A percentile compares a stretch with the other conserved stretches of the same genome.
Evolutionary conservation across 345 rosid species (phyloP).

Genomic region (Eucalyptus erythrocorys): DNA sequence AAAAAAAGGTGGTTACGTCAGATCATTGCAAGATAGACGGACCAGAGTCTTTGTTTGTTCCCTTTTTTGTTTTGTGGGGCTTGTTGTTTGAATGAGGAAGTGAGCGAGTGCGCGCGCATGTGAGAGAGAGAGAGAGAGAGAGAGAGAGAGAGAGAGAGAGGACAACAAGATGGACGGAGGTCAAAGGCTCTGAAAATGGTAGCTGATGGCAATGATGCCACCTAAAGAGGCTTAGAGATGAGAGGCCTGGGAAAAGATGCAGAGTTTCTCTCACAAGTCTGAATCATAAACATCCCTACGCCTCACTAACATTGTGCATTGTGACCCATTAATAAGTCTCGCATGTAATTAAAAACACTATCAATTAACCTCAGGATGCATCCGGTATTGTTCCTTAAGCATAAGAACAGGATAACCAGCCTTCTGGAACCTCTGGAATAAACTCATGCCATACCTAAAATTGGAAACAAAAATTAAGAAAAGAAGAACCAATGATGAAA

Average conservation of each 20-base stretch:
- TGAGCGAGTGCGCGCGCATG: accelerated
- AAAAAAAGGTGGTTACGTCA: background rate
- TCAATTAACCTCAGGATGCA: conserved; percentile 89
- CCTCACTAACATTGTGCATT: background rate
- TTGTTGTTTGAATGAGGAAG: background rate
- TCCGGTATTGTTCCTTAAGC: conserved; percentile 90
- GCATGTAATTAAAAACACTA: background rate
- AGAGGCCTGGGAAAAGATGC: background rate
- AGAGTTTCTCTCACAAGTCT: background rate
- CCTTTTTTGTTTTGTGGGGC: background rate
- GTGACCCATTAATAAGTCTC: background rate
- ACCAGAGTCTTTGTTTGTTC: background rate
- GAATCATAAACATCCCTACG: background rate
- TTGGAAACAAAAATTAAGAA: background rate
- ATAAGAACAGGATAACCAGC: conserved; percentile 94
- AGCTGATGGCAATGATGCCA: background rate
- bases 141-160: background rate
- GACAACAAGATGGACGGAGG: background rate
- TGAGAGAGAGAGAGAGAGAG: background rate
- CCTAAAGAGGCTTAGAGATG: background rate
- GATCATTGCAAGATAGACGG: background rate
- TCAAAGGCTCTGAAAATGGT: background rate
- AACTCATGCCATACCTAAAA: conserved; percentile 79
- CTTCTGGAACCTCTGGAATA: conserved; percentile 91
- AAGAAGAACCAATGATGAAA: background rate